Percentiles rank a stretch among this genome's conserved stretches.
These are phyloP conservation scores for Lasiodiplodia citricola DNA, from an alignment of 2,329 filamentous ascomycete species.

Conservation along the genomic window DNA sequence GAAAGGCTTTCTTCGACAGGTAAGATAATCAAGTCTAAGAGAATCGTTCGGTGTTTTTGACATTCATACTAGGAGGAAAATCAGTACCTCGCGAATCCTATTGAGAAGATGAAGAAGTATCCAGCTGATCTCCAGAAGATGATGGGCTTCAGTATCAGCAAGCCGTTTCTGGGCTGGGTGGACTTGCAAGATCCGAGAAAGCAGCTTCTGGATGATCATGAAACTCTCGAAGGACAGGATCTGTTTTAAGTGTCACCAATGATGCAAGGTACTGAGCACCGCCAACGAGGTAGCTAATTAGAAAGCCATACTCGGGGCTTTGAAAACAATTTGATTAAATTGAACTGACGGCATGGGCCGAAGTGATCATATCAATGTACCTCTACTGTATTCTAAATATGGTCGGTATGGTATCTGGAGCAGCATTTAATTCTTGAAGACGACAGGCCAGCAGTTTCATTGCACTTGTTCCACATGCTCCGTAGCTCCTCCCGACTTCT, in stretches of 20 bases:
- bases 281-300: too few relatives aligned
- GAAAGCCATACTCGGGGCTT: not conserved
- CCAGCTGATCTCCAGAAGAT: constrained; percentile 29
- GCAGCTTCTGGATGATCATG: too few relatives aligned
- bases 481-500: not conserved
- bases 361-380: not conserved
- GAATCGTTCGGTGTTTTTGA: too few relatives aligned
- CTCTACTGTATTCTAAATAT: not conserved
- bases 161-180: constrained; percentile 24
- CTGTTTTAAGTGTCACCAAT: too few relatives aligned
- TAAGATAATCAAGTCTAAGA: too few relatives aligned
- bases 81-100: constrained; percentile 41
- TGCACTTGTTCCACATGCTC: constrained; percentile 7
- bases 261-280: too few relatives aligned
- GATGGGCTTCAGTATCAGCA: constrained; percentile 32
- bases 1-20: constrained; percentile 41
- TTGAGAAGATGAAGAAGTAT: constrained; percentile 34
- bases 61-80: constrained; percentile 41
- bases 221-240: too few relatives aligned
- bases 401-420: not conserved
- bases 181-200: not conserved
- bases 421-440: too few relatives aligned
- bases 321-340: not conserved
- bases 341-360: not conserved
- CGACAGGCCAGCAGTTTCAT: not conserved